These are phyloP conservation scores for Akanthomyces lecanii DNA, from an alignment of 2,329 filamentous ascomycete species.

Conservation along the genomic window DNA sequence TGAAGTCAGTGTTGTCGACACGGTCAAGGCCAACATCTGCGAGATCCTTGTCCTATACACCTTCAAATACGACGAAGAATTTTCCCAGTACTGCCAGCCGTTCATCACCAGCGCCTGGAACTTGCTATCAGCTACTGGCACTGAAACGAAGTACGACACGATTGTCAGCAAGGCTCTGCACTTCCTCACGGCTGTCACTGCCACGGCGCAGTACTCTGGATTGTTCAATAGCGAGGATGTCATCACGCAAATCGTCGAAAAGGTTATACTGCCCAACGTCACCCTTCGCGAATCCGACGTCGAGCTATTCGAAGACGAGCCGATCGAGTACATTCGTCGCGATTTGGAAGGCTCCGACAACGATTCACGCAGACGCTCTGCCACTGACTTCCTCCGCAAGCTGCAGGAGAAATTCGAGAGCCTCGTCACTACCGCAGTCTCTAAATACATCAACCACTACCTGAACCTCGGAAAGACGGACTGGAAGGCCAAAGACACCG, in stretches of 20 bases:
- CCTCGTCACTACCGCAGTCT: constrained; percentile 81
- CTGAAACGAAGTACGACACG: constrained; percentile 89
- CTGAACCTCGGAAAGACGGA: constrained; percentile 74
- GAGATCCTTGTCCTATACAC: constrained; percentile 86
- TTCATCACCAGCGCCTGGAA: constrained; percentile 92
- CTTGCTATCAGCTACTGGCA: constrained; percentile 78
- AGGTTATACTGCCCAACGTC: constrained; percentile 92
- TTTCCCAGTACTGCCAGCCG: constrained; percentile 70
- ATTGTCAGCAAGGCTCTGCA: constrained; percentile 92
- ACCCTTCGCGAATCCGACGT: constrained; percentile 88
- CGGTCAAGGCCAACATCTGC: constrained; percentile 89
- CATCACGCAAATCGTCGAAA: constrained; percentile 84
- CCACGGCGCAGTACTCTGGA: constrained; percentile 70
- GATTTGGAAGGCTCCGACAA: constrained; percentile 96
- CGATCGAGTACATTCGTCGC: constrained; percentile 93
- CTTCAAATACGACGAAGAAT: constrained; percentile 93
- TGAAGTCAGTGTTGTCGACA: constrained; percentile 79
- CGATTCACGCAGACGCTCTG: constrained; percentile 84
- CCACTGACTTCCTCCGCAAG: constrained; percentile 88
- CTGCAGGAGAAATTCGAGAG: constrained; percentile 85
- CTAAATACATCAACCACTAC: constrained; percentile 82
- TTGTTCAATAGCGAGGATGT: constrained; percentile 81
- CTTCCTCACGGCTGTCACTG: constrained; percentile 86
- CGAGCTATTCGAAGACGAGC: constrained; percentile 96
- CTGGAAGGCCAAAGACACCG: constrained; percentile 97